phyloP scores from a whole-genome alignment of 1,284 basidiomycete species.

The Ganoderma sp. region DNA sequence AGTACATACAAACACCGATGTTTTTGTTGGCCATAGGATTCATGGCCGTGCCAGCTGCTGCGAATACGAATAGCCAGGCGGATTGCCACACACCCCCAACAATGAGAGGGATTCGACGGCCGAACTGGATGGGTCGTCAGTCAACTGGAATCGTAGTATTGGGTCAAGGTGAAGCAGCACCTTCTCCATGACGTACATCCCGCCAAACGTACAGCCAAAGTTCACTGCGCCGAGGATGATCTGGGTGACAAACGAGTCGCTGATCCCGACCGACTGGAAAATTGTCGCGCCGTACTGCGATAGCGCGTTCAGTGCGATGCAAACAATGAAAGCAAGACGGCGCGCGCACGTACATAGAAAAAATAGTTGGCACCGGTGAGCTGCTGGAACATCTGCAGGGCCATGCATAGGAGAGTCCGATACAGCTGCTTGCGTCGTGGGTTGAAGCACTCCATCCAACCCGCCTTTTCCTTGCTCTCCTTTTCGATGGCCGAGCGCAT shows the following conservation, averaged over 20 bases:
- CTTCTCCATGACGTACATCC: constrained; percentile 72
- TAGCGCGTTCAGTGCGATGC: background rate
- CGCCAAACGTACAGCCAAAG: constrained; percentile 71
- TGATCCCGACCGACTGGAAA: constrained; percentile 66
- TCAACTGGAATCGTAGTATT: background rate
- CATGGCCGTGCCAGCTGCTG: constrained; percentile 72
- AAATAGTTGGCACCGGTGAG: constrained; percentile 54
- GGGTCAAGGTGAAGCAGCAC: constrained; percentile 40
- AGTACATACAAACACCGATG: constrained; percentile 56
- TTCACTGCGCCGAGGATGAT: constrained; percentile 77
- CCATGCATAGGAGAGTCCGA: constrained; percentile 67
- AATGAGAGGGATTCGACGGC: constrained; percentile 67
- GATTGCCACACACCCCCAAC: constrained; percentile 77
- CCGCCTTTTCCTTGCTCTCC: constrained; percentile 50
- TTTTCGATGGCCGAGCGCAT: constrained; percentile 54
- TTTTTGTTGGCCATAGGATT: constrained; percentile 54
- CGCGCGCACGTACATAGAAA: constrained; percentile 55
- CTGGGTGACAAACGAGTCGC: constrained; percentile 72
- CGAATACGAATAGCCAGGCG: constrained; percentile 80
- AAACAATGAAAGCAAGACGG: background rate
- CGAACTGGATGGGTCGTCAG: constrained; percentile 49
- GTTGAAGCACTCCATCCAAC: constrained; percentile 69
- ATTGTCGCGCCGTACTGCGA: constrained; percentile 66
- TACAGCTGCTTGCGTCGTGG: constrained; percentile 60
- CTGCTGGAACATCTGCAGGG: constrained; percentile 74